phyloP scores from a whole-genome alignment of 305 asterid genomes.

The Solanum hybrid region DNA sequence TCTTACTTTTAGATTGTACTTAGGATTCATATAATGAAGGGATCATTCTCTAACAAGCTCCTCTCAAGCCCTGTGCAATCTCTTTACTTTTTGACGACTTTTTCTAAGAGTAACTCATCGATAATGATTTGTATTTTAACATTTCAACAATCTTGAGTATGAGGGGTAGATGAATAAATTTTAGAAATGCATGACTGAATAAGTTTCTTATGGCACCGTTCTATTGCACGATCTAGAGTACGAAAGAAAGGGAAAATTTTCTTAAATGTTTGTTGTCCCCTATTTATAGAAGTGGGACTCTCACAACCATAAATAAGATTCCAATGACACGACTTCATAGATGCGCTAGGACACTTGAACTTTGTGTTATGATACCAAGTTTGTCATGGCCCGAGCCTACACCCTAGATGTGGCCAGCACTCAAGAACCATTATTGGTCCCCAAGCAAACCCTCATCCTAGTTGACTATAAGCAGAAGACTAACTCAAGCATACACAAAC shows the following conservation, averaged over 20 bases:
- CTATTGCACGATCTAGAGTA: background rate
- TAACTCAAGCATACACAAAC: background rate
- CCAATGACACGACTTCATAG: background rate
- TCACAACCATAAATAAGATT: background rate
- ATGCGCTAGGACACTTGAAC: background rate
- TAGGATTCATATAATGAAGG: background rate
- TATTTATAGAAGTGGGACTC: background rate
- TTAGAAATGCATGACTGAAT: background rate
- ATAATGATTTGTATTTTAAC: background rate
- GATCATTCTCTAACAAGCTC: background rate
- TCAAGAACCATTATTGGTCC: background rate
- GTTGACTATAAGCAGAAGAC: background rate
- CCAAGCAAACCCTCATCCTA: background rate
- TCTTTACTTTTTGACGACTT: background rate
- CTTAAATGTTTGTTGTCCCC: background rate
- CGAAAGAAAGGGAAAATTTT: background rate
- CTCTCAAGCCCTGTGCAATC: background rate
- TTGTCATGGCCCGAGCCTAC: background rate
- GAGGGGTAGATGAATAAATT: background rate
- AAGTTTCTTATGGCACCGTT: background rate
- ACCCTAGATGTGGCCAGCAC: background rate
- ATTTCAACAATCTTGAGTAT: background rate
- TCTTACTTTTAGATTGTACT: background rate
- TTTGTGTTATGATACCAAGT: background rate
- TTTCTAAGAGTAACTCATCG: background rate